These are phyloP conservation scores for Penicillium nordicum DNA, from an alignment of 2,329 filamentous ascomycete genomes.

Conservation along the genomic window DNA sequence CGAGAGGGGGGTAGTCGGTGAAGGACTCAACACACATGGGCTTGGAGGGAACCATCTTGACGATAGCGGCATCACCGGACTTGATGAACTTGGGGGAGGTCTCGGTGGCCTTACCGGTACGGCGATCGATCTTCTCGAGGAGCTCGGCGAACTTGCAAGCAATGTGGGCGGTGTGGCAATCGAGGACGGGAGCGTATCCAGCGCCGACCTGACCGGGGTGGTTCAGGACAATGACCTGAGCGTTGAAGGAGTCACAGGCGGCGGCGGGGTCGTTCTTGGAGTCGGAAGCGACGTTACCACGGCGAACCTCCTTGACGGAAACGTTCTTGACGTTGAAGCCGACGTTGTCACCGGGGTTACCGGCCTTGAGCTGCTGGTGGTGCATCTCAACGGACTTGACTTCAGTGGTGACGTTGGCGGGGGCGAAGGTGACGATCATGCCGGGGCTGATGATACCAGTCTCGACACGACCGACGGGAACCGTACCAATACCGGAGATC, in stretches of 20 bases:
- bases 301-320: constrained; percentile 99
- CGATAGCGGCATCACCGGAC: constrained; percentile 99
- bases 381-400: constrained; percentile 99
- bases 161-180: constrained; percentile 99
- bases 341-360: constrained; percentile 99
- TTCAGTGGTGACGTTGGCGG: constrained; percentile 99
- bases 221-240: constrained; percentile 99
- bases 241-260: constrained; percentile 91
- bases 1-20: constrained; percentile 98
- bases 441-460: constrained; percentile 89
- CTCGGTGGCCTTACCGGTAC: constrained; percentile 98
- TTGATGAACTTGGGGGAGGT: constrained; percentile 98
- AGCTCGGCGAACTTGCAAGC: constrained; percentile 99
- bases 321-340: constrained; percentile 99
- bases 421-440: constrained; percentile 93
- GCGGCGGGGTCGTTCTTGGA: constrained; percentile 98
- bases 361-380: constrained; percentile 96
- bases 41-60: constrained; percentile 99
- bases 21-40: constrained; percentile 99
- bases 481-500: constrained; percentile 99
- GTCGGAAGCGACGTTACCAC: constrained; percentile 99
- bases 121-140: constrained; percentile 99
- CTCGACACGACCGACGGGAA: constrained; percentile 99
- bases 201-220: constrained; percentile 99
- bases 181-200: constrained; percentile 97